phyloP scores from a whole-genome alignment of 345 rosid species.

The Nephelium lappaceum region DNA sequence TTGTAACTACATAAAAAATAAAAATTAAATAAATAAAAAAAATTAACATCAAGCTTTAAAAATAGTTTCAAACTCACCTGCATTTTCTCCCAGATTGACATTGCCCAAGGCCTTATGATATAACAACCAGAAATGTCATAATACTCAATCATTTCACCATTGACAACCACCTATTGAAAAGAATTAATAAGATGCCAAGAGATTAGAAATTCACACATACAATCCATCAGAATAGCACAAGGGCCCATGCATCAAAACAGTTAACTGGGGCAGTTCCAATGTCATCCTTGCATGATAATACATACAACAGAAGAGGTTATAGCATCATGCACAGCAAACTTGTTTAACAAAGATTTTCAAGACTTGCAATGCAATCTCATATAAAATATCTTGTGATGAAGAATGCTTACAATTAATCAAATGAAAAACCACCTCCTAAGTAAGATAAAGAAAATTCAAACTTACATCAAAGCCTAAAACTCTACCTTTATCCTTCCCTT shows the following conservation, averaged over 20 bases:
- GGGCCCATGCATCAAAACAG: background rate
- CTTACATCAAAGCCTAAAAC: background rate
- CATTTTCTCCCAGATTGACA: slow-evolving; percentile 93
- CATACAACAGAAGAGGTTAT: background rate
- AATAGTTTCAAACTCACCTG: slow-evolving; percentile 57
- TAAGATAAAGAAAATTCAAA: background rate
- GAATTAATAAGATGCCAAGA: background rate
- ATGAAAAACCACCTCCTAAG: background rate
- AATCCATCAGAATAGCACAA: background rate
- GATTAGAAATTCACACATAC: background rate
- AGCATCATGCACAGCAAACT: background rate
- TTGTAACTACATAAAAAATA: background rate
- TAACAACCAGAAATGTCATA: slow-evolving; percentile 97
- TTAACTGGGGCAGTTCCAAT: background rate
- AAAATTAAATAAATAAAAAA: slow-evolving; percentile 11
- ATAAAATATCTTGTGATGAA: background rate
- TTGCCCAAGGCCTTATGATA: slow-evolving; percentile 96
- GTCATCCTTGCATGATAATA: background rate
- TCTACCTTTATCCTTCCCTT: background rate
- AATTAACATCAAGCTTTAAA: background rate
- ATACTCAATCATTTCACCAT: slow-evolving; percentile 91
- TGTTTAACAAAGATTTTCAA: background rate
- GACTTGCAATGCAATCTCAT: background rate
- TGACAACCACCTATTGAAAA: slow-evolving; percentile 72
- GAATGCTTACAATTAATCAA: background rate